Evolutionary conservation across 2,329 filamentous ascomycete species (phyloP).

Genomic region (Colletotrichum caudatum): DNA sequence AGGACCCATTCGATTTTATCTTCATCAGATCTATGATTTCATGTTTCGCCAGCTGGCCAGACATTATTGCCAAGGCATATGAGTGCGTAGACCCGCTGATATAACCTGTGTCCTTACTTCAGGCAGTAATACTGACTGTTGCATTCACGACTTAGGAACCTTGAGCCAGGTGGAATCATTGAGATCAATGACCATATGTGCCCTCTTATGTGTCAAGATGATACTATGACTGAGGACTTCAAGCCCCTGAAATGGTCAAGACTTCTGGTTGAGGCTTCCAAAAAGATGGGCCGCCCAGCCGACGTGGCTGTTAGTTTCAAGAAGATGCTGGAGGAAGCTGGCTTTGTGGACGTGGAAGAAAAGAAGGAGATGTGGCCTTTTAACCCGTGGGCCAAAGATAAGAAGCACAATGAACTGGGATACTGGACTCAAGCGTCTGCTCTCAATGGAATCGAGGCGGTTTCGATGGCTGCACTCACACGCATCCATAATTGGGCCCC

Average conservation of each 20-base stretch:
- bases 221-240: conserved; percentile 47
- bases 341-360: conserved; percentile 60
- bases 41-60: conserved; percentile 46
- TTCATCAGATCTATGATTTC: no score
- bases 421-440: conserved; percentile 47
- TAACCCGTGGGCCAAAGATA: conserved; percentile 64
- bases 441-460: conserved; percentile 48
- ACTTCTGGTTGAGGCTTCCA: no score
- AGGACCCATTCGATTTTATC: conserved; percentile 51
- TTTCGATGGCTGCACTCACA: conserved; percentile 51
- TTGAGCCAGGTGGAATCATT: conserved; percentile 51
- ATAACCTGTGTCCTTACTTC: no score
- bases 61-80: conserved; percentile 43
- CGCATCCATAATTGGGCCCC: conserved; percentile 50
- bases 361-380: conserved; percentile 61
- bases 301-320: no score
- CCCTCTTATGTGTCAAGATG: conserved; percentile 48
- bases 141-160: no score
- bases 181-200: conserved; percentile 49
- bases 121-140: no score
- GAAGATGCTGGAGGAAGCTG: conserved; percentile 58
- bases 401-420: conserved; percentile 62
- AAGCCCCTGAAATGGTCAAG: conserved; percentile 45
- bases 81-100: no score
- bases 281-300: no score